Base-by-base conservation (phyloP, 306 rosid genomes). In the Acacia confusa region DNA sequence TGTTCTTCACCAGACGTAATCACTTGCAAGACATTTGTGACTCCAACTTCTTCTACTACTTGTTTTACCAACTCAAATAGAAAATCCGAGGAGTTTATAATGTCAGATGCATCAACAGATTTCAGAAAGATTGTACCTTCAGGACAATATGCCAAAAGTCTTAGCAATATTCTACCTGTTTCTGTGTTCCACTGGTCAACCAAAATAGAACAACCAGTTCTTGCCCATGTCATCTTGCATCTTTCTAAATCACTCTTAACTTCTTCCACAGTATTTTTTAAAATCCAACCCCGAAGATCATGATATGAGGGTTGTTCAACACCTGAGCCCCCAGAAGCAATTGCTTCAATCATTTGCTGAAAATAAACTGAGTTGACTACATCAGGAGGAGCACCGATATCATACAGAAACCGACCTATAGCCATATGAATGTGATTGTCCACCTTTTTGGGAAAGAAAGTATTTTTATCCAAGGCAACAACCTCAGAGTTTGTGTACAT, bases 341-440 rank as follows among this genome's bases (percentile, higher is more conserved):
- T 90, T 30, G 97, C 92, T 25, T 92, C 95, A 41, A 92, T 77
- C 98, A 94, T 91, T 34, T 92, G 95, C 69, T 86, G 90, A 79
- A 94, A 92, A 87, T 87, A 91, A 73, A 88, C 83, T 0, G 95
- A 94, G 85, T 92, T 90, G 80, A 89, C 97, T 10, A 94, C 97
- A 81, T 92, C 95, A 30, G 81, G 78, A 88, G 92, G 88, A 8
- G 97, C 97, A 74, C 98, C 98, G 77, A 94, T 86, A 79, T 91
- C 98, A 81, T 84, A 94, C 80, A 94, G 86, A 87, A 94, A 94
- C 86, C 94, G 72, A 47, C 95, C 98, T 78, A 94, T 87, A 7
- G 97, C 98, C 97, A 91, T 83, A 70, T 85, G 86, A 78, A 92
- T 82, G 75, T 66, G 87, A 70, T 70, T 84, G 73, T 86, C 87